phyloP scores from a whole-genome alignment of 768 basidiomycete species.

The Hortiboletus flavorubellus region DNA sequence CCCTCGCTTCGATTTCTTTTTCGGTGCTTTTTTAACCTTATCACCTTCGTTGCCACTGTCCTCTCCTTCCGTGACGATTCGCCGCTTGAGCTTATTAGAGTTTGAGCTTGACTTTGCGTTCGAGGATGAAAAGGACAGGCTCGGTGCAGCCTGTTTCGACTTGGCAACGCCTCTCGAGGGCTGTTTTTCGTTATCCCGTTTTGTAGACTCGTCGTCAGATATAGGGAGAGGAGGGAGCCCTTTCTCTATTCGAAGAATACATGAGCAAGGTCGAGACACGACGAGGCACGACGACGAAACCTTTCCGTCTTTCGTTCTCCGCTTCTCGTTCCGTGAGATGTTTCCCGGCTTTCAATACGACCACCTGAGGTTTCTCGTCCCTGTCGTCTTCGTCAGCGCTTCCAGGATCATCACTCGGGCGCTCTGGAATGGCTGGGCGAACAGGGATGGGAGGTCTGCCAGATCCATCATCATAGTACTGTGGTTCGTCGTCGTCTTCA shows the following conservation, averaged over 20 bases:
- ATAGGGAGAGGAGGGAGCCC: conserved; percentile 56
- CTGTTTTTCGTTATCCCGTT: conserved; percentile 30
- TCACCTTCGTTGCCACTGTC: conserved; percentile 24
- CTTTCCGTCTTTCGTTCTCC: conserved; percentile 72
- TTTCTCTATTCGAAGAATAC: conserved; percentile 43
- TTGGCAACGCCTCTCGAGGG: conserved; percentile 20
- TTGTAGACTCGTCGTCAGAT: conserved; percentile 24
- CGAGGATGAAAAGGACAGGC: conserved; percentile 41
- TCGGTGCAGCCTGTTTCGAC: conserved; percentile 18
- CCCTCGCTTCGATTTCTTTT: conserved; percentile 55
- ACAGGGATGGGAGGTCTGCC: conserved; percentile 72
- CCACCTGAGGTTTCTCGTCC: conserved; percentile 86
- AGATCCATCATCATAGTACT: conserved; percentile 63
- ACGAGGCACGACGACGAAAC: conserved; percentile 36
- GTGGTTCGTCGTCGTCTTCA: conserved; percentile 46
- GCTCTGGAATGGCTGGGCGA: conserved; percentile 68
- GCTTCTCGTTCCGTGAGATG: conserved; percentile 78
- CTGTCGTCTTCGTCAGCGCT: conserved; percentile 68
- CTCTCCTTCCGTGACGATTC: conserved; percentile 34
- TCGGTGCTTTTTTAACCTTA: conserved; percentile 30
- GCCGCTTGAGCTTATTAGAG: conserved; percentile 33
- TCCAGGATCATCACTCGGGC: conserved; percentile 65
- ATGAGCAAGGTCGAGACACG: conserved; percentile 2
- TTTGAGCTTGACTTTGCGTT: conserved; percentile 22
- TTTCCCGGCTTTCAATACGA: conserved; percentile 85